Evolutionary conservation across 2,329 filamentous ascomycete genomes (phyloP).

Genomic region (Colletotrichum sp.): DNA sequence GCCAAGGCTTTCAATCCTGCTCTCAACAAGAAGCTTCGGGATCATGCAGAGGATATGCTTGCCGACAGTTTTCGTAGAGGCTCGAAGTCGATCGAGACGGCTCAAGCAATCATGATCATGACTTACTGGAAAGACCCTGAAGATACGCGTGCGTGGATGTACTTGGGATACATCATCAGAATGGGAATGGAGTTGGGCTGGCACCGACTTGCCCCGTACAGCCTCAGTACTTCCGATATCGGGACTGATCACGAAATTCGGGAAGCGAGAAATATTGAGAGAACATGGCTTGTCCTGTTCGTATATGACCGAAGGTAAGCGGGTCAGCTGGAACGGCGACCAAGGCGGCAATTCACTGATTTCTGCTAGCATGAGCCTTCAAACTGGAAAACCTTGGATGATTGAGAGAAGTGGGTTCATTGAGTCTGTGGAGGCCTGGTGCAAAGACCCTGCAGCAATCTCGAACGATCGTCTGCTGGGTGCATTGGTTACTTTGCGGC

Average conservation of each 20-base stretch:
- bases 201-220: conserved; percentile 30
- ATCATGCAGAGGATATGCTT: conserved; percentile 30
- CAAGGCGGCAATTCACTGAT: not conserved
- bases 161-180: conserved; percentile 43
- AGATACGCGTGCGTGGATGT: conserved; percentile 43
- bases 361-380: conserved; percentile 38
- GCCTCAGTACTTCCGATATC: not conserved
- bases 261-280: not conserved
- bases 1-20: conserved; percentile 40
- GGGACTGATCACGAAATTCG: not conserved
- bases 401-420: conserved; percentile 42
- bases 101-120: conserved; percentile 41
- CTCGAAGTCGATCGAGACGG: conserved; percentile 40
- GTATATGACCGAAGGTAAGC: conserved; percentile 7
- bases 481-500: conserved; percentile 39
- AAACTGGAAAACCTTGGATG: conserved; percentile 47
- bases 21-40: conserved; percentile 27
- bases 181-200: conserved; percentile 44
- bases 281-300: conserved; percentile 1
- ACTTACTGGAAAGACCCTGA: conserved; percentile 48
- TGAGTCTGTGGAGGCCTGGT: conserved; percentile 39
- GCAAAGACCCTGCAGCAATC: conserved; percentile 31
- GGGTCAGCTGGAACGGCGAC: accelerated
- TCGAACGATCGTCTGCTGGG: conserved; percentile 38
- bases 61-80: conserved; percentile 34